These are phyloP conservation scores for Podaxis sp. DNA, from an alignment of 768 basidiomycete species.

Conservation along the genomic window DNA sequence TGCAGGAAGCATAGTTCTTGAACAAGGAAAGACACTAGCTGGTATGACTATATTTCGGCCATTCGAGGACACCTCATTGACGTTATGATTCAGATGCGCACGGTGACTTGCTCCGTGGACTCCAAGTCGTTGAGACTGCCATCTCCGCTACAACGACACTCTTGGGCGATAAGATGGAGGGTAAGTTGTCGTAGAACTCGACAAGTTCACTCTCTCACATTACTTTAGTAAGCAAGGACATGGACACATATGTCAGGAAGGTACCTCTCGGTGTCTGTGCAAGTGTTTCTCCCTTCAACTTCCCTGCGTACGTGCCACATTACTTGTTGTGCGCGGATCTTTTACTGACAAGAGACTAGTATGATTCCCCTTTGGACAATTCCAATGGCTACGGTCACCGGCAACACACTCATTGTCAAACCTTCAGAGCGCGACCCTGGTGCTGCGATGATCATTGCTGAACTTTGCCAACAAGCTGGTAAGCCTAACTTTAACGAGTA, in stretches of 20 bases:
- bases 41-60: constrained; percentile 40
- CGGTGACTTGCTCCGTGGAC: constrained; percentile 89
- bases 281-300: constrained; percentile 86
- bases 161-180: constrained; percentile 92
- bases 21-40: constrained; percentile 93
- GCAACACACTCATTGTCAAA: constrained; percentile 93
- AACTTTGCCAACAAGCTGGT: constrained; percentile 88
- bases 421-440: constrained; percentile 97
- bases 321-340: constrained; percentile 7
- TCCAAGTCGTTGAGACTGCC: constrained; percentile 86
- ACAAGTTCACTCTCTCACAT: constrained; percentile 2
- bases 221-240: constrained; percentile 80
- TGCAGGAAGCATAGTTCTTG: constrained; percentile 86
- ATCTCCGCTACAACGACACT: constrained; percentile 79
- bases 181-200: constrained; percentile 38
- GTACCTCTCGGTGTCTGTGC: constrained; percentile 89
- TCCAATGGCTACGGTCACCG: constrained; percentile 83
- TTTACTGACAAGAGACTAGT: constrained; percentile 32
- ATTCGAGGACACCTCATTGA: neutral
- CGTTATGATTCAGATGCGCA: constrained; percentile 68
- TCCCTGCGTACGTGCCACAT: constrained; percentile 65
- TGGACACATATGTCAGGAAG: constrained; percentile 89
- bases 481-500: constrained; percentile 12
- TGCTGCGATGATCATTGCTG: constrained; percentile 96
- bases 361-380: constrained; percentile 99